These are phyloP conservation scores for Candida khao-thaluensis DNA, from an alignment of 805 yeast genomes.

Conservation along the genomic window DNA sequence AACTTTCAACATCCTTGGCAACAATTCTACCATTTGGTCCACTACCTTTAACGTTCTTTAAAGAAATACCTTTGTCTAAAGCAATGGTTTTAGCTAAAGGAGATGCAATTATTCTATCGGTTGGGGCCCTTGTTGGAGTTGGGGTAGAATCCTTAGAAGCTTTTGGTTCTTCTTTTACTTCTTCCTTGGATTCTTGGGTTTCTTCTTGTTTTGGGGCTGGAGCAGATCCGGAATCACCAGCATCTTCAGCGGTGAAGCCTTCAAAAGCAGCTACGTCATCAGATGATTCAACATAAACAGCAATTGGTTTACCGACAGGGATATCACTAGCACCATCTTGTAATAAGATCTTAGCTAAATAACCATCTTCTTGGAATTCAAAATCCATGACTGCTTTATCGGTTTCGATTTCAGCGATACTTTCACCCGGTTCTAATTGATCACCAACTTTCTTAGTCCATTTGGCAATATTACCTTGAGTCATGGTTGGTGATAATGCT, in stretches of 20 bases:
- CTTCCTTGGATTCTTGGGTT: slow-evolving; percentile 28
- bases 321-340: slow-evolving; percentile 85
- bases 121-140: slow-evolving; percentile 39
- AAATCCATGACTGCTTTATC: slow-evolving; percentile 98
- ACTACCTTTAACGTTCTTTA: slow-evolving; percentile 82
- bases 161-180: slow-evolving; percentile 20
- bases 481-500: slow-evolving; percentile 99
- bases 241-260: slow-evolving; percentile 80
- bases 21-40: slow-evolving; percentile 96
- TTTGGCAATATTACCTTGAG: slow-evolving; percentile 85
- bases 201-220: slow-evolving; percentile 35
- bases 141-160: slow-evolving; percentile 28
- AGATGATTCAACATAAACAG: slow-evolving; percentile 88
- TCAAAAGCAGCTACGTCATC: slow-evolving; percentile 86
- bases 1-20: slow-evolving; percentile 83
- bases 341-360: slow-evolving; percentile 79
- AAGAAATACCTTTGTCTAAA: slow-evolving; percentile 83
- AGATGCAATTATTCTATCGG: slow-evolving; percentile 84
- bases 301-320: slow-evolving; percentile 94
- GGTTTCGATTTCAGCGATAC: slow-evolving; percentile 95
- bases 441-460: slow-evolving; percentile 95
- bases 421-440: slow-evolving; percentile 84
- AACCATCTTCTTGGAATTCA: slow-evolving; percentile 97
- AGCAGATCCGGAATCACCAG: slow-evolving; percentile 50
- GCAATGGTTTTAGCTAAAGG: slow-evolving; percentile 94